phyloP scores from a whole-genome alignment of 2,329 filamentous ascomycete species.

The Torrubiellomyces zombiae region DNA sequence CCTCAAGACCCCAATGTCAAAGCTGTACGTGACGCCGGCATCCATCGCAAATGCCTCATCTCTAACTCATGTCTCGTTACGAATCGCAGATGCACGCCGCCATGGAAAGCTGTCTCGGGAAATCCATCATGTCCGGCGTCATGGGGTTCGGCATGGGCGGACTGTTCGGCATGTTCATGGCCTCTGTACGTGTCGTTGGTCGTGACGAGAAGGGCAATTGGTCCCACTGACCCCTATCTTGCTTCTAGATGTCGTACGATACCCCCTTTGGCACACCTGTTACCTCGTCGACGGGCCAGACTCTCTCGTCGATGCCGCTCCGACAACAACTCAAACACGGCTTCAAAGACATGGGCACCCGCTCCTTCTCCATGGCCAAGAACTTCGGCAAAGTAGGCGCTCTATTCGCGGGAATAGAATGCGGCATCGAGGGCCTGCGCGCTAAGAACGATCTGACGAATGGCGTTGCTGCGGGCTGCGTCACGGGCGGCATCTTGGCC shows the following conservation, averaged over 20 bases:
- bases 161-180: slow-evolving; percentile 95
- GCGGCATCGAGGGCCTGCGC: slow-evolving; percentile 79
- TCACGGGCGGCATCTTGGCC: slow-evolving; percentile 80
- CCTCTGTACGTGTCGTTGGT: slow-evolving; percentile 48
- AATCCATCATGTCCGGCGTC: slow-evolving; percentile 75
- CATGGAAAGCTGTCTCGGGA: slow-evolving; percentile 87
- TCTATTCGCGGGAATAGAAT: slow-evolving; percentile 85
- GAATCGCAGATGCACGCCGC: slow-evolving; percentile 51
- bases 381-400: slow-evolving; percentile 92
- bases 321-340: slow-evolving; percentile 70
- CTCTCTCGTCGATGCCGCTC: slow-evolving; percentile 51
- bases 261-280: slow-evolving; percentile 53
- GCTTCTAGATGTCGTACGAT: slow-evolving; percentile 91
- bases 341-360: slow-evolving; percentile 86
- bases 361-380: slow-evolving; percentile 70
- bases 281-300: slow-evolving; percentile 18
- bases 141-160: slow-evolving; percentile 92
- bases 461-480: slow-evolving; percentile 71
- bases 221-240: too few species aligned
- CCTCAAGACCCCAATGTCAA: slow-evolving; percentile 36
- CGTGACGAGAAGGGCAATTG: too few species aligned
- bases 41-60: background rate
- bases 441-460: slow-evolving; percentile 91
- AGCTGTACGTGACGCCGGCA: slow-evolving; percentile 18
- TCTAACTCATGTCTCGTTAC: background rate